Percentiles rank a stretch among this genome's conserved stretches.
These are phyloP conservation scores for Hibiscus mutabilis DNA, from an alignment of 345 rosid species.

Conservation along the genomic window DNA sequence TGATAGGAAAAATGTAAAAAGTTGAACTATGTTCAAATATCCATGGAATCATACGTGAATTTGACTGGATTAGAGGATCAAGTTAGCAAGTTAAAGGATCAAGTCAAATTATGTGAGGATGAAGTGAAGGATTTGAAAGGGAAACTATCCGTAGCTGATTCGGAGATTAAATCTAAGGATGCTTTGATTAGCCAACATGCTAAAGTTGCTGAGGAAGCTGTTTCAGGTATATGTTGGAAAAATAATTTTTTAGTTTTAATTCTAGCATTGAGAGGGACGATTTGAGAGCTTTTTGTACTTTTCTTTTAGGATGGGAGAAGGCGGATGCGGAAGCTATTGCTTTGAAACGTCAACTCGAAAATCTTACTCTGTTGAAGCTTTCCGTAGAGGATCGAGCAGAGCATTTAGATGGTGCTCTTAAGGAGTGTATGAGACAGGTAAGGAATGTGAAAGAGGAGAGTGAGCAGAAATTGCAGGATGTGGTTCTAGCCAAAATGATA, in stretches of 20 bases:
- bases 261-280: background rate
- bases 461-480: slow-evolving; percentile 50
- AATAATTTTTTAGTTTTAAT: background rate
- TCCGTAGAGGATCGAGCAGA: slow-evolving; percentile 60
- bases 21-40: slow-evolving; percentile 64
- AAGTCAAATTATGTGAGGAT: slow-evolving; percentile 35
- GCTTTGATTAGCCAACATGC: slow-evolving; percentile 64
- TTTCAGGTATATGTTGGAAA: slow-evolving; percentile 43
- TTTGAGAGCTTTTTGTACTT: background rate
- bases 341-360: slow-evolving; percentile 54
- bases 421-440: slow-evolving; percentile 74
- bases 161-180: slow-evolving; percentile 54
- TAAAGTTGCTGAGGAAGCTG: slow-evolving; percentile 94
- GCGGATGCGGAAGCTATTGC: slow-evolving; percentile 64
- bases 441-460: slow-evolving; percentile 67
- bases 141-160: slow-evolving; percentile 40
- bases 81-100: slow-evolving; percentile 33
- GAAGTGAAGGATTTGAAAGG: slow-evolving; percentile 53
- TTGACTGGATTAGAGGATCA: slow-evolving; percentile 51
- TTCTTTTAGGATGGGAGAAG: slow-evolving; percentile 78
- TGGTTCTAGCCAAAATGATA: slow-evolving; percentile 38
- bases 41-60: slow-evolving; percentile 60
- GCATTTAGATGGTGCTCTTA: slow-evolving; percentile 71
- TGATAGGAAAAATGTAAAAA: slow-evolving; percentile 50
- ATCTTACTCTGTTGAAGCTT: slow-evolving; percentile 54